These are phyloP conservation scores for Westerdykella aurantiaca DNA, from an alignment of 2,329 filamentous ascomycete genomes.

Conservation along the genomic window DNA sequence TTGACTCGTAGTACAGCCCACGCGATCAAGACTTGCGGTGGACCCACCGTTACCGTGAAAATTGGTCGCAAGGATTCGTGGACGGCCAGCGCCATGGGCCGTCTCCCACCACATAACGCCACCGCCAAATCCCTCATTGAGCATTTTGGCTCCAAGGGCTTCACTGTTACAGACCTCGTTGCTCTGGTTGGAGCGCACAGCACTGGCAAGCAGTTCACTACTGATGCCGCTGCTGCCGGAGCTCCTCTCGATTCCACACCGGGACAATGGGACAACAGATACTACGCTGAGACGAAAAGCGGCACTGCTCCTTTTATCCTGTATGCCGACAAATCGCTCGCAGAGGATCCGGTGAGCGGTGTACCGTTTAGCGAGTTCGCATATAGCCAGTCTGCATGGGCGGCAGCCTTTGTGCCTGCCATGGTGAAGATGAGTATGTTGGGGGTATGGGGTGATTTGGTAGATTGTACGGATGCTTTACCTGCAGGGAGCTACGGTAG, in stretches of 20 bases:
- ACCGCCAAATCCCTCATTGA: slow-evolving; percentile 17
- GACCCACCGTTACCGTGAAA: slow-evolving; percentile 29
- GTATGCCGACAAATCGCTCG: slow-evolving; percentile 23
- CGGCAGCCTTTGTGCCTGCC: slow-evolving; percentile 28
- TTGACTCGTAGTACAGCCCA: slow-evolving; percentile 18
- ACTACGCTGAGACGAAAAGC: slow-evolving; percentile 28
- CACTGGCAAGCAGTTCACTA: slow-evolving; percentile 25
- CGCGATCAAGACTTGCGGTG: slow-evolving; percentile 33
- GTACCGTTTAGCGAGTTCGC: slow-evolving; percentile 21
- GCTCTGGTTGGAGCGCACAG: slow-evolving; percentile 37
- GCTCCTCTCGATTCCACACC: slow-evolving; percentile 31
- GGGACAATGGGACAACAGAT: slow-evolving; percentile 35
- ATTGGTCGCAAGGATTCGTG: slow-evolving; percentile 30
- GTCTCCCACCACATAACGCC: slow-evolving; percentile 19
- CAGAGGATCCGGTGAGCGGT: slow-evolving; percentile 15
- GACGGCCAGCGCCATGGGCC: slow-evolving; percentile 14
- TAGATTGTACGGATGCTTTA: slow-evolving; percentile 32
- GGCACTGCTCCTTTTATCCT: slow-evolving; percentile 27
- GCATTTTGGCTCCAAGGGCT: slow-evolving; percentile 34
- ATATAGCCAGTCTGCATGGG: slow-evolving; percentile 24
- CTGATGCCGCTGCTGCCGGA: slow-evolving; percentile 19
- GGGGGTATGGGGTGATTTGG: slow-evolving; percentile 20
- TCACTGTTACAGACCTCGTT: slow-evolving; percentile 33
- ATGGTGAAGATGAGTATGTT: slow-evolving; percentile 36
- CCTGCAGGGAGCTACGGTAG: slow-evolving; percentile 28